Evolutionary conservation across 2,329 filamentous ascomycete genomes (phyloP).

Genomic region (Stemphylium beticola): DNA sequence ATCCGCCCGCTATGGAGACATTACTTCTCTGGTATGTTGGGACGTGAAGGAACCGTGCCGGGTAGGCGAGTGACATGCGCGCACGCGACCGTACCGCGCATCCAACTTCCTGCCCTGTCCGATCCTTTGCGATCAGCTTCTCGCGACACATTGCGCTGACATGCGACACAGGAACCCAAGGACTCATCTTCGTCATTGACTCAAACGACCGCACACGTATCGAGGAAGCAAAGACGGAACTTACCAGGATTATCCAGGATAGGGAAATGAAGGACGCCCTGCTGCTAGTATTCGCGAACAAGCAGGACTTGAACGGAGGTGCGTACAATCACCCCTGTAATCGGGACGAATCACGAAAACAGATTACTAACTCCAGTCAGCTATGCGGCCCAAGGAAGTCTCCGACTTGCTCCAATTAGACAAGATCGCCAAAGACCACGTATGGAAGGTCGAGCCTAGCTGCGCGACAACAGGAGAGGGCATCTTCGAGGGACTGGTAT

Average conservation of each 20-base stretch:
- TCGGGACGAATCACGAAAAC: too few relatives aligned
- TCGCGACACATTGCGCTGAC: slow-evolving; percentile 11
- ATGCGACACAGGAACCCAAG: slow-evolving; percentile 74
- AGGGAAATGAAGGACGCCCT: slow-evolving; percentile 97
- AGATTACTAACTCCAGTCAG: slow-evolving; percentile 36
- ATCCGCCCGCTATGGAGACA: slow-evolving; percentile 99
- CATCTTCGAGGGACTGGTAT: slow-evolving; percentile 59
- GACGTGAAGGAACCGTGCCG: slow-evolving; percentile 27
- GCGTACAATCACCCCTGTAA: slow-evolving; percentile 53
- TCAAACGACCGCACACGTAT: slow-evolving; percentile 98
- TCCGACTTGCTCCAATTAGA: slow-evolving; percentile 56
- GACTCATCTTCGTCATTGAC: slow-evolving; percentile 99
- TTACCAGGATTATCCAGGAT: slow-evolving; percentile 98
- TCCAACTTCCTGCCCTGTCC: slow-evolving; percentile 11
- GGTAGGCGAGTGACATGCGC: slow-evolving; percentile 40
- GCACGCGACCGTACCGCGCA: slow-evolving; percentile 18
- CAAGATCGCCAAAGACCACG: slow-evolving; percentile 59
- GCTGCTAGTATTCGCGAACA: slow-evolving; percentile 98
- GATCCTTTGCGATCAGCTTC: neutral
- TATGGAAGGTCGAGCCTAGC: slow-evolving; percentile 62
- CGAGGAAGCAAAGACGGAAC: slow-evolving; percentile 93
- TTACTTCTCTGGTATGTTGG: slow-evolving; percentile 83
- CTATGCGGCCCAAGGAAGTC: slow-evolving; percentile 59
- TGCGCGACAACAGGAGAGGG: slow-evolving; percentile 61
- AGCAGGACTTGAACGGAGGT: slow-evolving; percentile 93